These are phyloP conservation scores for Alternaria burnsii DNA, from an alignment of 2,329 filamentous ascomycete genomes.

Conservation along the genomic window DNA sequence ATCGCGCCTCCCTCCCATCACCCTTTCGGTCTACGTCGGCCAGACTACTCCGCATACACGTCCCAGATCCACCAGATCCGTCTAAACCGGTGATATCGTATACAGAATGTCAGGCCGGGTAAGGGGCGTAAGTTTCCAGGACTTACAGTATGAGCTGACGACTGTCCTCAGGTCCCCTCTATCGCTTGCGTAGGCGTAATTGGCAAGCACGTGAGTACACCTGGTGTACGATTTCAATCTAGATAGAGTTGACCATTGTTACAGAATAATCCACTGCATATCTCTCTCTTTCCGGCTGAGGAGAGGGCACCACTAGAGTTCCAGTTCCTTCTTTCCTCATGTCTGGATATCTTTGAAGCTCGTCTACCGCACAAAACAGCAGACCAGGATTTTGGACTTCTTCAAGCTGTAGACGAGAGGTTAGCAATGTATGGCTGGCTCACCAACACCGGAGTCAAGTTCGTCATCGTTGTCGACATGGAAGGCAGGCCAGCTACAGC, in stretches of 20 bases:
- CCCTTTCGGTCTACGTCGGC: slow-evolving; percentile 36
- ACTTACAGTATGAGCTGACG: background rate
- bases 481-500: slow-evolving; percentile 68
- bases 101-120: slow-evolving; percentile 19
- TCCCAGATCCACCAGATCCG: slow-evolving; percentile 10
- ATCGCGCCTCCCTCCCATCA: slow-evolving; percentile 30
- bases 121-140: background rate
- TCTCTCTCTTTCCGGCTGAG: slow-evolving; percentile 83
- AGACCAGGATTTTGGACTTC: slow-evolving; percentile 86
- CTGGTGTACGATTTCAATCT: slow-evolving; percentile 7
- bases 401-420: slow-evolving; percentile 93
- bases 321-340: slow-evolving; percentile 87
- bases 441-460: slow-evolving; percentile 92
- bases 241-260: slow-evolving; percentile 15
- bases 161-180: slow-evolving; percentile 63
- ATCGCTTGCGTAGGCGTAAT: slow-evolving; percentile 95
- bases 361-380: slow-evolving; percentile 76
- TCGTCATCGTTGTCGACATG: slow-evolving; percentile 92
- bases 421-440: slow-evolving; percentile 95
- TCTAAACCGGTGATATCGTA: slow-evolving; percentile 4
- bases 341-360: slow-evolving; percentile 92
- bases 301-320: slow-evolving; percentile 84
- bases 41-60: slow-evolving; percentile 21
- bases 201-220: slow-evolving; percentile 78
- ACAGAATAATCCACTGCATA: slow-evolving; percentile 95